phyloP scores from a whole-genome alignment of 148 eudicot species.

The Chenopodium quinoa region DNA sequence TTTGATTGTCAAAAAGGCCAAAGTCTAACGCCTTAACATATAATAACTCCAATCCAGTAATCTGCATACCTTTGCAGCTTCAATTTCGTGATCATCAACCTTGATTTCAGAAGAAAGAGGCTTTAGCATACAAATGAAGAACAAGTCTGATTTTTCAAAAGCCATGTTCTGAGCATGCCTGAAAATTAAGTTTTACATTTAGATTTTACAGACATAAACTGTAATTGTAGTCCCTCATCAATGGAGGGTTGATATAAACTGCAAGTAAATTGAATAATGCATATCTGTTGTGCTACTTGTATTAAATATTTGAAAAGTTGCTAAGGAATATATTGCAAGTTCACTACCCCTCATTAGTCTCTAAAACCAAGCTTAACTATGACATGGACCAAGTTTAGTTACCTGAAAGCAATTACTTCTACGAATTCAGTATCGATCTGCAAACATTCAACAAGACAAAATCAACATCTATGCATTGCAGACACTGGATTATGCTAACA shows the following conservation, averaged over 20 bases:
- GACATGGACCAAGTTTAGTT: conserved; percentile 1
- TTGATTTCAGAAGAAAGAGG: conserved; percentile 61
- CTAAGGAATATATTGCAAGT: not conserved
- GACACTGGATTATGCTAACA: not conserved
- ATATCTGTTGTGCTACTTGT: not conserved
- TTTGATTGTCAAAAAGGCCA: not conserved
- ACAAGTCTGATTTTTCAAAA: conserved; percentile 84
- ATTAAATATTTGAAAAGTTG: not conserved
- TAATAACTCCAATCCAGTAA: not conserved
- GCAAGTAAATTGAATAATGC: not conserved
- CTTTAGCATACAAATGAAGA: conserved; percentile 79
- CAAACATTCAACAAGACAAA: conserved; percentile 16
- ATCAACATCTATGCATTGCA: not conserved
- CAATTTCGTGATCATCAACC: conserved; percentile 73
- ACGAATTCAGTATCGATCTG: conserved; percentile 84
- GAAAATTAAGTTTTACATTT: not conserved
- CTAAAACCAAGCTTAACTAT: not conserved
- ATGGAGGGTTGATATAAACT: not conserved
- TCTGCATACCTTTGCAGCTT: conserved; percentile 68
- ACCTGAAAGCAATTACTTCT: conserved; percentile 93
- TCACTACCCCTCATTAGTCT: too few species aligned
- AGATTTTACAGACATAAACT: not conserved
- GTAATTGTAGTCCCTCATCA: not conserved
- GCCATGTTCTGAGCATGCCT: conserved; percentile 93
- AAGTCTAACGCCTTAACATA: not conserved